phyloP scores from a whole-genome alignment of 148 eudicot species.

The Fagopyrum esculentum region DNA sequence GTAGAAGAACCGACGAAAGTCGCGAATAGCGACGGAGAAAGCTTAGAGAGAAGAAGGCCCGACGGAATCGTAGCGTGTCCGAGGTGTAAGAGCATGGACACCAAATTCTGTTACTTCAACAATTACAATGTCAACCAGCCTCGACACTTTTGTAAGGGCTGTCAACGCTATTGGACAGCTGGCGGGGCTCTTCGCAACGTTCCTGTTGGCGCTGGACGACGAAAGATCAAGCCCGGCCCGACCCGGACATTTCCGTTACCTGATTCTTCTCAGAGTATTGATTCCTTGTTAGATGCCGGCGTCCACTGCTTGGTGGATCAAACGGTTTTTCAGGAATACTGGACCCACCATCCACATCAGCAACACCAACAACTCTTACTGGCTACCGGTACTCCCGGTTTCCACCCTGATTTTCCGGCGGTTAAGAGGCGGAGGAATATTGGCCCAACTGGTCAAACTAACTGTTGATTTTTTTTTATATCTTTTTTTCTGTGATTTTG shows the following conservation, averaged over 20 bases:
- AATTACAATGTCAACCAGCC: constrained; percentile 6
- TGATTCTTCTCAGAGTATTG: background rate
- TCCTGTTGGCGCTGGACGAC: background rate
- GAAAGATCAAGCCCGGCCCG: background rate
- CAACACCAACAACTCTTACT: background rate
- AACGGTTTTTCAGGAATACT: background rate
- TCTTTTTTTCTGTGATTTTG: background rate
- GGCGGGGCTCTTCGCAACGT: constrained; percentile 5
- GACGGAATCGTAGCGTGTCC: background rate
- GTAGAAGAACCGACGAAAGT: background rate
- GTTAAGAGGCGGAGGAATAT: constrained; percentile 3
- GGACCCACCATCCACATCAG: constrained; percentile 4
- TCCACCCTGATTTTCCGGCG: constrained; percentile 9
- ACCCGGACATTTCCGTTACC: background rate
- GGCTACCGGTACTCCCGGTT: background rate
- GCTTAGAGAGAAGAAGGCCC: background rate
- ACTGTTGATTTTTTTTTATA: background rate
- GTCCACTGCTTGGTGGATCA: background rate
- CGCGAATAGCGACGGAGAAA: background rate
- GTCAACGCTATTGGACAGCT: constrained; percentile 4
- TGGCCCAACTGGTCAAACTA: background rate
- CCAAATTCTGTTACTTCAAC: constrained; percentile 7
- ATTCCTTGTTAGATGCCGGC: background rate
- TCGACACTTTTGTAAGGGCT: constrained; percentile 3
- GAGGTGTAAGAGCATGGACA: constrained; percentile 8